Percentiles rank a stretch among this genome's conserved stretches.
These are phyloP conservation scores for Plasmodium malariae DNA, from an alignment of 169 alveolate genomes.

Conservation along the genomic window DNA sequence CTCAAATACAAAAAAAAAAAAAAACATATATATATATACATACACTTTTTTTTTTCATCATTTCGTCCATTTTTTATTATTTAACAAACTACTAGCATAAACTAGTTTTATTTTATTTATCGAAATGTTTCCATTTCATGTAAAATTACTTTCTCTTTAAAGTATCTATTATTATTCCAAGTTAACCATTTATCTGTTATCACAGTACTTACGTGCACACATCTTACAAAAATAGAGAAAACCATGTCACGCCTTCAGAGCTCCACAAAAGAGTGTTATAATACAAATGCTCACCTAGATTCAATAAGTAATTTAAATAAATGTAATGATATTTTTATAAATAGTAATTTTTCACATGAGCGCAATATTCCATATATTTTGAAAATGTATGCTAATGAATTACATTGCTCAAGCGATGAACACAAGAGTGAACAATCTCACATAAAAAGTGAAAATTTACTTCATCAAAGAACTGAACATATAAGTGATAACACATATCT, in stretches of 20 bases:
- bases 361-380: slow-evolving; percentile 31
- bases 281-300: slow-evolving; percentile 1
- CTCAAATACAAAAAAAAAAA: too few relatives aligned
- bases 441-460: slow-evolving; percentile 40
- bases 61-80: too few relatives aligned
- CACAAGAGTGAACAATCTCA: slow-evolving; percentile 48
- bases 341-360: slow-evolving; percentile 29
- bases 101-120: not conserved
- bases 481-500: slow-evolving; percentile 48
- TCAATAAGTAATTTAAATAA: slow-evolving; percentile 15
- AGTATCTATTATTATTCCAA: not conserved
- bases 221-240: too few relatives aligned
- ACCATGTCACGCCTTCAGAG: slow-evolving; percentile 29
- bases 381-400: slow-evolving; percentile 63
- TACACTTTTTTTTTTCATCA: not conserved
- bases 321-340: slow-evolving; percentile 48
- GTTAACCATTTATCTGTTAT: not conserved
- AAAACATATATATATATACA: too few relatives aligned
- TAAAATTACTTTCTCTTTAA: not conserved
- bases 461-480: slow-evolving; percentile 35
- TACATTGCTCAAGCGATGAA: slow-evolving; percentile 47
- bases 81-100: not conserved
- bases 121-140: not conserved
- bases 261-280: slow-evolving; percentile 5
- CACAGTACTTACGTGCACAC: too few relatives aligned